Percentiles rank a stretch among this genome's conserved stretches.
Evolutionary conservation across 2,329 filamentous ascomycete genomes (phyloP).

Genomic region (Clonostachys sp.): DNA sequence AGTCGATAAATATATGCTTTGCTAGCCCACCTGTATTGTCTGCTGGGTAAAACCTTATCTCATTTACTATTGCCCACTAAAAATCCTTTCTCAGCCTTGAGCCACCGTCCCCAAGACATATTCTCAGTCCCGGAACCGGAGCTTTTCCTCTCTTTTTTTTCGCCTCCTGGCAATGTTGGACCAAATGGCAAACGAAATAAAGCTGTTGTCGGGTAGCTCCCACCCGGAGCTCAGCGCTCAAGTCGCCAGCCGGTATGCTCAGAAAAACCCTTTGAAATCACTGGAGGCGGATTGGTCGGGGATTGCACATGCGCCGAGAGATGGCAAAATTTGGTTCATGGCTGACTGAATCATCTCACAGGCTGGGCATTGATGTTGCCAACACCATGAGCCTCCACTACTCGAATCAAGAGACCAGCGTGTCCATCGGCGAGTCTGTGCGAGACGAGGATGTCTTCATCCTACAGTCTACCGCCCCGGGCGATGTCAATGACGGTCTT

Average conservation of each 20-base stretch:
- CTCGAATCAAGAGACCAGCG: constrained; percentile 82
- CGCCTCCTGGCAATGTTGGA: constrained; percentile 24
- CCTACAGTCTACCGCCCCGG: constrained; percentile 87
- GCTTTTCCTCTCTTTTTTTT: constrained; percentile 1
- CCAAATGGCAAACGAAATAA: constrained; percentile 49
- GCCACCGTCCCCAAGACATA: too few relatives aligned
- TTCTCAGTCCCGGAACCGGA: too few relatives aligned
- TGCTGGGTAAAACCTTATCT: too few relatives aligned
- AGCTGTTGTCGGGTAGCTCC: constrained; percentile 44
- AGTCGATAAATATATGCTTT: too few relatives aligned
- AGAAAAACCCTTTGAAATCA: neutral
- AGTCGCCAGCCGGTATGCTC: constrained; percentile 35
- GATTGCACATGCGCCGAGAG: neutral
- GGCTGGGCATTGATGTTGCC: constrained; percentile 71
- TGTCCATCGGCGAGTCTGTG: constrained; percentile 93
- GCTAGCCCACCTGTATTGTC: too few relatives aligned
- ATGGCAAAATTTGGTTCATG: neutral
- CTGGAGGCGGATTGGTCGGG: constrained; percentile 4
- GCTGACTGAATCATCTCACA: constrained; percentile 21
- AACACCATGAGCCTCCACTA: constrained; percentile 80
- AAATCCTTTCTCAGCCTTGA: too few relatives aligned
- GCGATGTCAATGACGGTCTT: constrained; percentile 95
- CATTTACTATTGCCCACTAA: too few relatives aligned
- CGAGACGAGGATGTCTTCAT: constrained; percentile 99
- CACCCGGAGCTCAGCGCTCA: constrained; percentile 41